Conservation (phyloP, 1,284 basidiomycete species). For the Trichosporon ovoides region DNA sequence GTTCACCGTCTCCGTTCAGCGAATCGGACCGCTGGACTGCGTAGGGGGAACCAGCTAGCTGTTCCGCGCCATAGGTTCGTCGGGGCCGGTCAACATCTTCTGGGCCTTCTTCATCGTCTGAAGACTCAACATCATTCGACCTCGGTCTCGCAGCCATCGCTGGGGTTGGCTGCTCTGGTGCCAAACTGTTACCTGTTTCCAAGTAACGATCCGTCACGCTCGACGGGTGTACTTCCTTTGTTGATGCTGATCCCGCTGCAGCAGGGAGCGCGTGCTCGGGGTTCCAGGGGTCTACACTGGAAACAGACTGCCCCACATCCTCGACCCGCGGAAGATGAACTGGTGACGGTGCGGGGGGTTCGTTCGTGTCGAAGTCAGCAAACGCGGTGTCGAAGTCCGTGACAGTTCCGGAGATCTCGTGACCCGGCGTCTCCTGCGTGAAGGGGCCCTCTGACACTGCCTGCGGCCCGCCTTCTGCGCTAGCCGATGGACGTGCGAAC, state of each 20-base stretch:
- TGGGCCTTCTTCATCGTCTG: slow-evolving; percentile 46
- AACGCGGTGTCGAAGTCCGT: slow-evolving; percentile 46
- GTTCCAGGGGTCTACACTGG: too few relatives aligned
- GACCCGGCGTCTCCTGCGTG: neutral
- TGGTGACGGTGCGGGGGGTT: neutral
- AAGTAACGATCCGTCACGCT: too few relatives aligned
- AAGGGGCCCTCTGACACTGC: slow-evolving; percentile 38
- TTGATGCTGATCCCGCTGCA: too few relatives aligned
- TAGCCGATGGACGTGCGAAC: slow-evolving; percentile 12
- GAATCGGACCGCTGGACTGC: slow-evolving; percentile 20
- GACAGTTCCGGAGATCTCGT: slow-evolving; percentile 25
- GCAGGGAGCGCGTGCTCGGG: neutral
- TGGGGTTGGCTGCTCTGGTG: too few relatives aligned
- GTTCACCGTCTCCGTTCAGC: neutral
- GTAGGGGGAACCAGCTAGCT: too few relatives aligned
- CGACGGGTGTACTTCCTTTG: too few relatives aligned
- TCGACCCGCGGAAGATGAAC: too few relatives aligned
- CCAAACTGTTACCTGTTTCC: too few relatives aligned
- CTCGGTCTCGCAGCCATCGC: too few relatives aligned
- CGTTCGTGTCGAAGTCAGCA: slow-evolving; percentile 59
- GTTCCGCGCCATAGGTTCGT: slow-evolving; percentile 19
- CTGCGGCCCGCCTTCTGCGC: neutral
- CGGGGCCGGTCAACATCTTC: slow-evolving; percentile 46
- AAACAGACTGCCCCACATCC: too few relatives aligned
- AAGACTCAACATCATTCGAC: slow-evolving; percentile 14